Base-by-base conservation (phyloP, 176 grass and related monocot genomes). In the Triticum timopheevii region DNA sequence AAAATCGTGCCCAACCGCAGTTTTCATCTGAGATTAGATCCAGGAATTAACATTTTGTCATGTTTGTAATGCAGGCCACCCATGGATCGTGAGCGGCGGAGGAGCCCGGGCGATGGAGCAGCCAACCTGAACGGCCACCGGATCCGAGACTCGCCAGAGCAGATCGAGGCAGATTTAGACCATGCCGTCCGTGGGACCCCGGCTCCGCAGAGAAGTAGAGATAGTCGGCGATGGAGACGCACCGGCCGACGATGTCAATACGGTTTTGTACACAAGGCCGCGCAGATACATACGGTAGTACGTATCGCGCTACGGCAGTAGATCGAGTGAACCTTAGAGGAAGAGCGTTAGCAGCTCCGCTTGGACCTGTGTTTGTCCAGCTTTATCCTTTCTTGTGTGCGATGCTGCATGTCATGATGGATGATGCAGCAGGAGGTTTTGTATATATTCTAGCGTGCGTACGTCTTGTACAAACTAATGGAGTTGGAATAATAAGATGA, bases 31-130 rank as follows among this genome's bases (percentile, higher is more conserved):
- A 23, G 23, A 34, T 36, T 47, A 2, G 35, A 82, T 84, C 19
- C 73, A 36, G 27, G 28, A 49, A 73, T 75, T 82, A 39, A 77
- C 44, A 19, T 35, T 39, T 13, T 3, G 15, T 82, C n/a, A 6
- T 65, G 0, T 61, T 42, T 1, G 65, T 42, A 77, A 92, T 90
- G 92, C 87, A 97, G 94, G 76, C 58, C 95, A 97, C 76, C 95
- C 95, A 1, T 97, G 95, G 95, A 97, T 97, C 82, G 69, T 90
- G 42, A 92, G 73, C 84, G 81, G 86, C 36, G 94, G 92, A 1
- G 90, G 86, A 80, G 16, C 80, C 30, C 82, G 83, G 11, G 36
- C 68, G 23, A 45, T 69, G 19, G 88, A 87, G 36, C 83, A 58
- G 33, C 79, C 86, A 65, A 77, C 79, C 75, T 86, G 69, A 83